A percentile compares a stretch with the other conserved stretches of the same genome.
These are phyloP conservation scores for Myxozyma neglecta DNA, from an alignment of 805 yeast genomes.

Conservation along the genomic window DNA sequence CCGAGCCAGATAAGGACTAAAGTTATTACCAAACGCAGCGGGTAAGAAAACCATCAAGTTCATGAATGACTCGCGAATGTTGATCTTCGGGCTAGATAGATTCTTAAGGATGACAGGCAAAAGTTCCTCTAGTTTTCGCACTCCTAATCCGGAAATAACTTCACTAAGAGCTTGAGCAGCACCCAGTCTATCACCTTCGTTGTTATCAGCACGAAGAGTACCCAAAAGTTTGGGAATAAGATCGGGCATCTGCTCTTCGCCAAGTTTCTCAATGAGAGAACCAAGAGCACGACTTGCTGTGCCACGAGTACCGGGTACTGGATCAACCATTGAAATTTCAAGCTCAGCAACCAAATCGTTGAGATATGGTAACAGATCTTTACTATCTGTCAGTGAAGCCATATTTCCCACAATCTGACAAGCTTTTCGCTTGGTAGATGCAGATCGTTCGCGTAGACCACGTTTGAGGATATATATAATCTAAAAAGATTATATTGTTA, in stretches of 20 bases:
- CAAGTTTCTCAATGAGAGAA: constrained; percentile 90
- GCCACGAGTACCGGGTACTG: constrained; percentile 94
- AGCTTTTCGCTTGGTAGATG: constrained; percentile 85
- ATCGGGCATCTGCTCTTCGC: constrained; percentile 93
- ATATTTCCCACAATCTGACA: constrained; percentile 98
- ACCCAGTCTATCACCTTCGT: constrained; percentile 90
- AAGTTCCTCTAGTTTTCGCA: constrained; percentile 81
- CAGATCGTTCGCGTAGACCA: constrained; percentile 95
- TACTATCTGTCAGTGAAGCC: constrained; percentile 91
- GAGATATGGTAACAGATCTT: constrained; percentile 82
- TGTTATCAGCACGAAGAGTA: constrained; percentile 72
- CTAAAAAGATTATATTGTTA: neutral
- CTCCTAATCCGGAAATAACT: constrained; percentile 88
- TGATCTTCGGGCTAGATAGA: constrained; percentile 64
- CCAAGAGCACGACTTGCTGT: constrained; percentile 98
- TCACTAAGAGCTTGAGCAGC: constrained; percentile 97
- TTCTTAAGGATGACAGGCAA: constrained; percentile 75
- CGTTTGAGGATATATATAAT: constrained; percentile 86
- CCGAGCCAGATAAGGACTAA: constrained; percentile 80
- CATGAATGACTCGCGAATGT: constrained; percentile 88
- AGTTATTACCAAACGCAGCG: constrained; percentile 88
- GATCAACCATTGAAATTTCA: constrained; percentile 95
- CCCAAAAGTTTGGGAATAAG: constrained; percentile 76
- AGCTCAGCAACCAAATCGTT: constrained; percentile 74
- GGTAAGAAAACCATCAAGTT: constrained; percentile 88